phyloP scores from a whole-genome alignment of 2,329 filamentous ascomycete species.

The Calonectria multiphialidica region DNA sequence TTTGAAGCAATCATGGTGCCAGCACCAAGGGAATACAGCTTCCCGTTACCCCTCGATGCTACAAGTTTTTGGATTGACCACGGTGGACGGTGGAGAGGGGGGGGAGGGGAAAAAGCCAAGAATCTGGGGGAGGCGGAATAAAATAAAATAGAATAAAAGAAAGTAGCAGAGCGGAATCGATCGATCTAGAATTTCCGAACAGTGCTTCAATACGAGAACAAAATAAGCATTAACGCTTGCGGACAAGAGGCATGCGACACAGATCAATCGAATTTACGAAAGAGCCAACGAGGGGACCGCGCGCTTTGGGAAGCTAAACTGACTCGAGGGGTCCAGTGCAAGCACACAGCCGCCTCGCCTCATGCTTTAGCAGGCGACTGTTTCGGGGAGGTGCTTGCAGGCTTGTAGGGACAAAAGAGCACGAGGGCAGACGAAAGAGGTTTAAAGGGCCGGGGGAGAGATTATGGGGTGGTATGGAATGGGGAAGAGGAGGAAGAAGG shows the following conservation, averaged over 20 bases:
- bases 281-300: constrained; percentile 1
- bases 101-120: neutral
- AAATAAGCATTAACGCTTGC: constrained; percentile 6
- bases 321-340: neutral
- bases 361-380: neutral
- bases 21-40: neutral
- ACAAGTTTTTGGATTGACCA: neutral
- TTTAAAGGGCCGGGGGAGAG: neutral
- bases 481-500: neutral
- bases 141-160: neutral
- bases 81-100: neutral
- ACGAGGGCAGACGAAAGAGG: neutral
- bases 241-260: neutral
- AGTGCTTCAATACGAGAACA: neutral
- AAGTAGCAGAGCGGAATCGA: too few relatives aligned
- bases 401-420: neutral
- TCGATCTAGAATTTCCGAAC: neutral
- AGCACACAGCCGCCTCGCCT: neutral
- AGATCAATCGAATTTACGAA: neutral
- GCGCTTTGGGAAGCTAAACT: neutral
- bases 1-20: constrained; percentile 15
- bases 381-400: neutral
- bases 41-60: neutral
- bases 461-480: neutral
- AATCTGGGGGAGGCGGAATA: too few relatives aligned